Evolutionary conservation across 2,329 filamentous ascomycete genomes (phyloP).

Genomic region (Claviceps sp.): DNA sequence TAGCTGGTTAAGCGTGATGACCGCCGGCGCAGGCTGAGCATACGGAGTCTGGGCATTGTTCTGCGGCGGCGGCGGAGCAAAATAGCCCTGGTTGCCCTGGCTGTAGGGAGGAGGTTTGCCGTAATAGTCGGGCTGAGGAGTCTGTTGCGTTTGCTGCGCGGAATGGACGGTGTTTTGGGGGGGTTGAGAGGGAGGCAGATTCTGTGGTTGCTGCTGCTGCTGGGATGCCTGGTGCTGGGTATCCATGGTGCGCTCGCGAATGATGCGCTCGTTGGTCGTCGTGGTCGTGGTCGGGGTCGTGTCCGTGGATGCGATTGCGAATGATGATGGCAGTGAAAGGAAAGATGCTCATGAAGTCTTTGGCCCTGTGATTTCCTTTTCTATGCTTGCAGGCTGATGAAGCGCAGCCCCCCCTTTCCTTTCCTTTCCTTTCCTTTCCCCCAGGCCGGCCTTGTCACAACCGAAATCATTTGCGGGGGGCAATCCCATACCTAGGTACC

Average conservation of each 20-base stretch:
- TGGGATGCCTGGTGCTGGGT: background rate
- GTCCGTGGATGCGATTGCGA: no score
- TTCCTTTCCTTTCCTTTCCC: no score
- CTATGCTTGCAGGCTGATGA: no score
- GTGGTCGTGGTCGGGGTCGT: background rate
- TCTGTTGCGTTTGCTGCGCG: no score
- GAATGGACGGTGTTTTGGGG: background rate
- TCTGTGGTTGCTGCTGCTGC: background rate
- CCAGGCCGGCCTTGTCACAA: no score
- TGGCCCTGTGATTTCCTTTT: no score
- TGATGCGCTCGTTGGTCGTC: background rate
- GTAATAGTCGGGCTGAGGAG: no score
- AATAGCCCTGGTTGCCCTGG: slow-evolving; percentile 1
- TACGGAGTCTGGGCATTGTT: background rate
- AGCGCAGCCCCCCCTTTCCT: no score
- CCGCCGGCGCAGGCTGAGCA: background rate
- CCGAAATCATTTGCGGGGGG: no score
- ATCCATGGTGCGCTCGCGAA: background rate
- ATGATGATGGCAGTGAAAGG: no score
- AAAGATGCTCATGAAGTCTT: no score
- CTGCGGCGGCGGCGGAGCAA: background rate
- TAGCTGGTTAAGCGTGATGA: slow-evolving; percentile 13
- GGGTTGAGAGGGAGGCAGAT: background rate
- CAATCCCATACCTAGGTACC: no score
- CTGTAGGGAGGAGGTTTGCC: slow-evolving; percentile 1